Percentiles rank a stretch among this genome's conserved stretches.
phyloP scores from a whole-genome alignment of 208 protist genomes.

The Phytomonas sp. region DNA sequence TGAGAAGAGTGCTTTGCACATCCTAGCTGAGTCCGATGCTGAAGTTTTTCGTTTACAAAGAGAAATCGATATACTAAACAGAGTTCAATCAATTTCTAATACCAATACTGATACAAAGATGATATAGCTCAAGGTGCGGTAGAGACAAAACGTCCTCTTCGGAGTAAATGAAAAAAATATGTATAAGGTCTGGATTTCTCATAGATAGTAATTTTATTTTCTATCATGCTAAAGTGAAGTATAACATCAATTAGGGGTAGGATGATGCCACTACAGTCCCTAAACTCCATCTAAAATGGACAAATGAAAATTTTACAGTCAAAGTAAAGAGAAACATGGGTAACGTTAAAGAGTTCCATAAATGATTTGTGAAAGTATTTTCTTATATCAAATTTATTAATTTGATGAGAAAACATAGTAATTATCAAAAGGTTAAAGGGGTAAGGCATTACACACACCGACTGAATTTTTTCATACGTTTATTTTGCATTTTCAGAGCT shows the following conservation, averaged over 20 bases:
- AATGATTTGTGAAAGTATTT: background rate
- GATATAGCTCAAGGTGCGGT: background rate
- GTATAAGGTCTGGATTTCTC: background rate
- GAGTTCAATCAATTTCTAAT: background rate
- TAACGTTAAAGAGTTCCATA: background rate
- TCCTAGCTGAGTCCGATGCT: conserved; percentile 51
- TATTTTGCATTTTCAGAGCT: background rate
- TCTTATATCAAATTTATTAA: background rate
- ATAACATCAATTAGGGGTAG: background rate
- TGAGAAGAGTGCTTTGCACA: conserved; percentile 43
- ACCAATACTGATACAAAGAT: background rate
- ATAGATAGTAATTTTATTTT: background rate
- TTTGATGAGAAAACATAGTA: background rate
- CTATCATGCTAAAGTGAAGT: background rate
- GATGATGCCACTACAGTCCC: background rate
- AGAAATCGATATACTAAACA: conserved; percentile 46
- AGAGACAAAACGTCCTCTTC: background rate
- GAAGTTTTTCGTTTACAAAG: conserved; percentile 67
- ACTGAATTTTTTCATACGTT: background rate
- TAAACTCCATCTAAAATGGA: background rate
- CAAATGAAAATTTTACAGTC: background rate
- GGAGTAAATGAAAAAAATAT: background rate
- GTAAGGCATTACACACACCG: background rate
- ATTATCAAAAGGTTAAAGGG: background rate
- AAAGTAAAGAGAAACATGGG: background rate